Base-by-base conservation (phyloP, 202 grass and related monocot genomes). In the Zoysia matrella region DNA sequence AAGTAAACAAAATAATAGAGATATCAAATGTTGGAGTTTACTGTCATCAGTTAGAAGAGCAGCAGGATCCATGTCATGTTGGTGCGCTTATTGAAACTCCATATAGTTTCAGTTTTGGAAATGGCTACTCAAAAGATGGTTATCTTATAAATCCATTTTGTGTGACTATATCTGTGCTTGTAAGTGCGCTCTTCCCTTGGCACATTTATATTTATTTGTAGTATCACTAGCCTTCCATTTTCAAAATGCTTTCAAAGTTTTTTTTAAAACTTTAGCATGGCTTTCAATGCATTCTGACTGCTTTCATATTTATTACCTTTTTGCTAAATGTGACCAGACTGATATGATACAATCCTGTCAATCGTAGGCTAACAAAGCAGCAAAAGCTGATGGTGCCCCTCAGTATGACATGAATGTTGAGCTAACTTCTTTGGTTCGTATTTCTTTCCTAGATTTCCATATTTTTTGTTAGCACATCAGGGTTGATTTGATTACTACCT, bases 1-100 rank as follows among this genome's bases (percentile, higher is more conserved):
- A 92, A 87, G 92, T 94, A 57, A 94, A 90, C 73, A 98, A 98
- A 83, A 91, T 86, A 65, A 87, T 98, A 83, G 92, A 93, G 88
- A 91, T 98, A 90, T 91, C 86, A 52, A 73, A 80, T 88, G 88
- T 94, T 89, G 82, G 82, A 72, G 85, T 95, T 88, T 98, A 95
- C 57, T 93, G 92, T 82, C 88, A 86, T 73, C 82, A 78, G 69
- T 79, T 94, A 53, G 86, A 88, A 74, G 82, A 89, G 84, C 78
- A 77, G 61, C 88, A 82, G 9, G 78, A 75, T 51, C 66, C 84
- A 60, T 83, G 86, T 86, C 61, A 65, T 92, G 54, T 87, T 79
- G 84, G 69, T 80, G 82, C 79, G 67, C 55, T 83, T 77, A 78
- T 73, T 73, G 81, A 88, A 65, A 62, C 73, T 53, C 84, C 85